Conservation (phyloP, 1,139 yeast genomes). For the Fermentozyma sake region DNA sequence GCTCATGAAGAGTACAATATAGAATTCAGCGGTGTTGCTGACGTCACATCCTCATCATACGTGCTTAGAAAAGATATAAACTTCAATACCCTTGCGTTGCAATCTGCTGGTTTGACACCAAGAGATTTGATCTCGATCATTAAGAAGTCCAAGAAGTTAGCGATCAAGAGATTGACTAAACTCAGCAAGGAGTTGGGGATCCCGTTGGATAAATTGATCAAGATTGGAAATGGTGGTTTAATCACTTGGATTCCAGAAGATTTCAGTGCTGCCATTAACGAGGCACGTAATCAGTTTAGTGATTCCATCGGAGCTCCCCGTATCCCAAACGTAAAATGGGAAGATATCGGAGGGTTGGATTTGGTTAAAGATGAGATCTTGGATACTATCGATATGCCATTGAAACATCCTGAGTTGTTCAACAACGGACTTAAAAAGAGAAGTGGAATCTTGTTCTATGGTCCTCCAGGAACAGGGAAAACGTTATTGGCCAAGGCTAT, state of each 20-base stretch:
- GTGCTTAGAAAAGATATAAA: constrained; percentile 52
- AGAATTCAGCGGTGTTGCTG: constrained; percentile 17
- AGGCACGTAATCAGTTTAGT: constrained; percentile 82
- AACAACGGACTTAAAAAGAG: constrained; percentile 86
- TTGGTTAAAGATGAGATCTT: constrained; percentile 85
- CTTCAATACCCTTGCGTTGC: constrained; percentile 60
- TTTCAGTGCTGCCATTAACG: constrained; percentile 68
- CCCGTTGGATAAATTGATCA: constrained; percentile 23
- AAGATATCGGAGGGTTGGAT: constrained; percentile 89
- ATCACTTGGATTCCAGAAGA: constrained; percentile 58
- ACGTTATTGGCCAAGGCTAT: constrained; percentile 93
- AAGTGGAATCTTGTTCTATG: constrained; percentile 90
- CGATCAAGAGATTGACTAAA: constrained; percentile 46
- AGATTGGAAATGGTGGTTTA: constrained; percentile 48
- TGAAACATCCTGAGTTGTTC: constrained; percentile 87
- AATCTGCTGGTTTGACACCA: constrained; percentile 91
- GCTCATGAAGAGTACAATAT: constrained; percentile 12
- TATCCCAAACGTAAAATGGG: constrained; percentile 94
- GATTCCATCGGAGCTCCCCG: constrained; percentile 97
- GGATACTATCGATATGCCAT: constrained; percentile 94
- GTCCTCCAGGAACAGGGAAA: constrained; percentile 98
- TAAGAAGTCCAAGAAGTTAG: constrained; percentile 55
- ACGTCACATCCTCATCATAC: constrained; percentile 19
- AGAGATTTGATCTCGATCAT: constrained; percentile 74
- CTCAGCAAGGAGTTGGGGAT: constrained; percentile 14